A percentile compares a stretch with the other conserved stretches of the same genome.
These are phyloP conservation scores for Monosporascus cannonballus DNA, from an alignment of 2,329 filamentous ascomycete species.

Conservation along the genomic window DNA sequence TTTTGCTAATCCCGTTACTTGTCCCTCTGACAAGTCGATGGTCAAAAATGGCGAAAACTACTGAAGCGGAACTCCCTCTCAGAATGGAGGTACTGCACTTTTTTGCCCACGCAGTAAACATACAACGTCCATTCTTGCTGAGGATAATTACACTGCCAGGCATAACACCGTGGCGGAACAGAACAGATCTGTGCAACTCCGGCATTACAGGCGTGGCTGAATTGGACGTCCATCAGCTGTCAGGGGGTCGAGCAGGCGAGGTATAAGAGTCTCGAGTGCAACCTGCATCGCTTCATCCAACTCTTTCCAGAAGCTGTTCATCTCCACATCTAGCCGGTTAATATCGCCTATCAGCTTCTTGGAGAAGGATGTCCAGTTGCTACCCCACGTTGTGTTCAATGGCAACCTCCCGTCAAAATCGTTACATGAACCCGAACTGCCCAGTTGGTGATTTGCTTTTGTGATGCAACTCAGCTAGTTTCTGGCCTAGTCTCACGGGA, in stretches of 20 bases:
- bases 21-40: background rate
- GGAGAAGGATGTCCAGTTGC: slow-evolving; percentile 13
- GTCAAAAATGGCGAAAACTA: background rate
- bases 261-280: slow-evolving; percentile 8
- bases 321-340: slow-evolving; percentile 12
- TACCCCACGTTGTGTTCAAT: slow-evolving; percentile 7
- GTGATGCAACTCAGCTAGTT: slow-evolving; percentile 16
- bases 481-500: slow-evolving; percentile 8
- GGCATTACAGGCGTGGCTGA: slow-evolving; percentile 2
- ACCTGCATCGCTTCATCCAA: slow-evolving; percentile 11
- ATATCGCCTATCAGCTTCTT: slow-evolving; percentile 14
- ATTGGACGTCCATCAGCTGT: slow-evolving; percentile 7
- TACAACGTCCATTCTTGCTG: background rate
- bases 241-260: slow-evolving; percentile 10
- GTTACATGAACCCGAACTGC: slow-evolving; percentile 13
- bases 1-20: background rate
- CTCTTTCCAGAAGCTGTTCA: slow-evolving; percentile 16
- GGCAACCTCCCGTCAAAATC: slow-evolving; percentile 12
- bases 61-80: too few species aligned
- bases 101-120: background rate
- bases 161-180: too few species aligned
- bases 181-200: too few species aligned
- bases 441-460: slow-evolving; percentile 16
- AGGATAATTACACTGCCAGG: too few species aligned
- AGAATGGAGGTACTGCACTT: too few species aligned